Base-by-base conservation (phyloP, 2,329 filamentous ascomycete genomes). In the Hypoxylon sp. region DNA sequence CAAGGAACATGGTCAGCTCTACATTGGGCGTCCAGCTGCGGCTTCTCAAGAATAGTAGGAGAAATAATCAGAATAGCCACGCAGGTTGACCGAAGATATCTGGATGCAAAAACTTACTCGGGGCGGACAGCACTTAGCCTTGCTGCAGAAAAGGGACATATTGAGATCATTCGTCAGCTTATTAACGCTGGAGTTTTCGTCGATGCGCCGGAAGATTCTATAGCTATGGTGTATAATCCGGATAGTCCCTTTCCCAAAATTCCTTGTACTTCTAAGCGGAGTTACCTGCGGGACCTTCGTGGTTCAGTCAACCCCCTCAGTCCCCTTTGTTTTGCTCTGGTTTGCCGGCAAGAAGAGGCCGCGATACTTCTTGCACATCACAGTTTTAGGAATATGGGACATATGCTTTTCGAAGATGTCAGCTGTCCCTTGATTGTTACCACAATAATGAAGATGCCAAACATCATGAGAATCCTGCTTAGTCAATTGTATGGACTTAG, bases 321-420 rank as follows among this genome's bases (percentile, higher is more conserved):
- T 8, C 57, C 57, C 24, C 22, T 60, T 24, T n/a, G 8, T 9
- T 17, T 5, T 5, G 47, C 58, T 11, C 46, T 60, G 11, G 2
- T 2, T 14, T 11, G 5, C 10, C 9, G 35, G 3, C 5, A 52
- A 3, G 47, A 60, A 35, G 35, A 22, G 3, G 24, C 31, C 1
- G 58, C 58, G 3, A 17, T 52, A 4, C 35, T 52, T 31, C 24
- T 60, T 19, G 47, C 47, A 14, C 22, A 44, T 5, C 58, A 60
- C 14, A 60, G 35, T 1, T 22, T 22, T 13, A 33, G 37, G 8
- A 24, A 58, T 39, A 33, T 42, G 10, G 17, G 19, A 5, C 13
- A 26, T 47, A 4, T 13, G 11, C 10, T 19, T 13, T 22, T 1
- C 19, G 3, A 3, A 5, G 2, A 14, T n/a, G 29, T 31, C 8